phyloP scores from a whole-genome alignment of 2,329 filamentous ascomycete species.

The Kalmusia sp. region DNA sequence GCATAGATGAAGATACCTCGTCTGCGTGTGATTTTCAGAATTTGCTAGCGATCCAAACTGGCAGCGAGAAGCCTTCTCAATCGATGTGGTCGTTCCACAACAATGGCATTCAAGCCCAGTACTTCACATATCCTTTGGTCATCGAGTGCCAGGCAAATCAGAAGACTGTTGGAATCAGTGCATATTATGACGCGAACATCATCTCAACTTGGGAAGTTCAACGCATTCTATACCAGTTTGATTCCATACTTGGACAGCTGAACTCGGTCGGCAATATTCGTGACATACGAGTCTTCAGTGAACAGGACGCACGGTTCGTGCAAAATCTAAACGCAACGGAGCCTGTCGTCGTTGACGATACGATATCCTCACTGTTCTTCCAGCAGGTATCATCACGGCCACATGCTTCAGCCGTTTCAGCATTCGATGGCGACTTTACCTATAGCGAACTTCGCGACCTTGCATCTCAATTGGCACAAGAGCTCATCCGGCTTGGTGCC shows the following conservation, averaged over 20 bases:
- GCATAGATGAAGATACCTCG: constrained; percentile 58
- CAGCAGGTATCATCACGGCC: constrained; percentile 26
- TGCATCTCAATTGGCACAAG: constrained; percentile 33
- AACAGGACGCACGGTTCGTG: constrained; percentile 33
- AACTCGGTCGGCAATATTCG: constrained; percentile 27
- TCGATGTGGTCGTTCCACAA: constrained; percentile 37
- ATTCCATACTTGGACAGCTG: constrained; percentile 35
- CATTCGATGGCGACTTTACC: constrained; percentile 39
- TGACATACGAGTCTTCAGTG: constrained; percentile 34
- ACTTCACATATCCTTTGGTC: constrained; percentile 44
- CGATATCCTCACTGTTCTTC: constrained; percentile 33
- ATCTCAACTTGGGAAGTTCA: constrained; percentile 38
- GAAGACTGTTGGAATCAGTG: constrained; percentile 26
- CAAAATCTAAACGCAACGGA: constrained; percentile 30
- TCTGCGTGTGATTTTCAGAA: constrained; percentile 65
- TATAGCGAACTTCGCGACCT: constrained; percentile 32
- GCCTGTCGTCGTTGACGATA: constrained; percentile 30
- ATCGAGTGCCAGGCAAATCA: constrained; percentile 36
- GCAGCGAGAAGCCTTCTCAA: constrained; percentile 27
- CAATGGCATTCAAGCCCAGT: constrained; percentile 35
- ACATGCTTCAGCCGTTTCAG: constrained; percentile 30
- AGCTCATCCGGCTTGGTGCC: constrained; percentile 38
- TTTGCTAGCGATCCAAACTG: constrained; percentile 61
- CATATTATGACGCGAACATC: constrained; percentile 36
- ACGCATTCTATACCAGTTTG: constrained; percentile 37